phyloP scores from a whole-genome alignment of 108 stramenopile species.

The Cyclotella atomus region DNA sequence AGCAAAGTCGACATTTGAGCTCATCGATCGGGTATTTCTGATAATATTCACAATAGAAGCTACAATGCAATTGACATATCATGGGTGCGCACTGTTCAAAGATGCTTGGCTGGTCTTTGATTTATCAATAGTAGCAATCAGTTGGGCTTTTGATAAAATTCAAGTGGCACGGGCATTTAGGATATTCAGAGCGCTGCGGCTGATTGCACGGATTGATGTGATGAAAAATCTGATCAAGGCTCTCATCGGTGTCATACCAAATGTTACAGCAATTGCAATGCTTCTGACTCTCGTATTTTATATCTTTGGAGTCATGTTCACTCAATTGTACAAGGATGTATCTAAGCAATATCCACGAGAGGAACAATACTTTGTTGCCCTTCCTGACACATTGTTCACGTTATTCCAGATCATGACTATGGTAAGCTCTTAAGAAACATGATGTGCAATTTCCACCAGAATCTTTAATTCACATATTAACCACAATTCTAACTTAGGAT shows the following conservation, averaged over 20 bases:
- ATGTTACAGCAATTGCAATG: constrained; percentile 63
- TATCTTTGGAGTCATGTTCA: constrained; percentile 72
- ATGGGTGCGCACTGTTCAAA: constrained; percentile 51
- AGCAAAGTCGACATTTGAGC: constrained; percentile 45
- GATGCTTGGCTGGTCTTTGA: constrained; percentile 80
- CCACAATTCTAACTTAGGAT: no score
- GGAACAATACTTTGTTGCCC: constrained; percentile 52
- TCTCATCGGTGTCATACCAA: constrained; percentile 64
- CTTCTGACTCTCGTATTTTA: constrained; percentile 70
- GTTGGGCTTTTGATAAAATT: constrained; percentile 57
- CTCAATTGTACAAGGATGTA: constrained; percentile 50
- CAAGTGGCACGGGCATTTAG: constrained; percentile 80
- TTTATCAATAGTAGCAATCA: constrained; percentile 58
- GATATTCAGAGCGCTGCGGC: constrained; percentile 73
- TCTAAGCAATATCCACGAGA: not conserved
- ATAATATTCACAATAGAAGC: constrained; percentile 77
- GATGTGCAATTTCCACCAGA: no score
- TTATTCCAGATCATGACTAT: constrained; percentile 77
- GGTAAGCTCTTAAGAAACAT: constrained; percentile 20
- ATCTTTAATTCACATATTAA: no score
- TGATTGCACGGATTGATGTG: constrained; percentile 66
- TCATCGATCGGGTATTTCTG: constrained; percentile 56
- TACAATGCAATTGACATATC: constrained; percentile 60
- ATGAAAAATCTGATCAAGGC: constrained; percentile 74
- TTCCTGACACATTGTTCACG: constrained; percentile 62